phyloP scores from a whole-genome alignment of 768 basidiomycete genomes.

The Xanthoconium purpureum region DNA sequence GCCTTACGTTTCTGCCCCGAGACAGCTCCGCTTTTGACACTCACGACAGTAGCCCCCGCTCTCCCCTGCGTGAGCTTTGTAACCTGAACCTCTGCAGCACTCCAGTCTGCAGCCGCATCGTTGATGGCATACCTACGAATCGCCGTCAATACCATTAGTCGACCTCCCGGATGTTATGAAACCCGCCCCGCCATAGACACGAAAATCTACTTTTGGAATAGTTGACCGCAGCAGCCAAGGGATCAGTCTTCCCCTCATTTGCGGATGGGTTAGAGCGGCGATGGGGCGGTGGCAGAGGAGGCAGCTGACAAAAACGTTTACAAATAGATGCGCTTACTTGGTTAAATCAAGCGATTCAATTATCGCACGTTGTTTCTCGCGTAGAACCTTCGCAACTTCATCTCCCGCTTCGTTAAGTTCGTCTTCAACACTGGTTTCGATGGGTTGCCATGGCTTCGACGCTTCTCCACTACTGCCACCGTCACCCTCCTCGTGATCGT shows the following conservation, averaged over 20 bases:
- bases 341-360: conserved; percentile 83
- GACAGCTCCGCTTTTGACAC: conserved; percentile 51
- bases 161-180: not conserved
- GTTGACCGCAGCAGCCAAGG: not conserved
- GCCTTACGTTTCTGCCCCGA: conserved; percentile 61
- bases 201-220: not conserved
- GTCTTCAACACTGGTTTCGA: conserved; percentile 49
- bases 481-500: conserved; percentile 8
- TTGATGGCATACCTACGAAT: conserved; percentile 69
- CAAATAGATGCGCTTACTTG: conserved; percentile 53
- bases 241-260: not conserved
- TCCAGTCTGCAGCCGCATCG: conserved; percentile 69
- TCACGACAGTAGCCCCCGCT: conserved; percentile 69
- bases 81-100: conserved; percentile 70
- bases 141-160: not conserved
- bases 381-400: conserved; percentile 49
- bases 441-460: conserved; percentile 39
- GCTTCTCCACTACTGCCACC: conserved; percentile 4
- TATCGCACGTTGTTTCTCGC: conserved; percentile 80
- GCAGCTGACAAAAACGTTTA: not conserved
- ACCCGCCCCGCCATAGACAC: not conserved
- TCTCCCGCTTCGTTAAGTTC: conserved; percentile 79
- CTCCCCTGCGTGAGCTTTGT: conserved; percentile 40
- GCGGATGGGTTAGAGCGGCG: conserved; percentile 5
- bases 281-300: not conserved